A percentile compares a stretch with the other conserved stretches of the same genome.
Conservation (phyloP, 768 basidiomycete species). For the Udeniomyces megalosporus region DNA sequence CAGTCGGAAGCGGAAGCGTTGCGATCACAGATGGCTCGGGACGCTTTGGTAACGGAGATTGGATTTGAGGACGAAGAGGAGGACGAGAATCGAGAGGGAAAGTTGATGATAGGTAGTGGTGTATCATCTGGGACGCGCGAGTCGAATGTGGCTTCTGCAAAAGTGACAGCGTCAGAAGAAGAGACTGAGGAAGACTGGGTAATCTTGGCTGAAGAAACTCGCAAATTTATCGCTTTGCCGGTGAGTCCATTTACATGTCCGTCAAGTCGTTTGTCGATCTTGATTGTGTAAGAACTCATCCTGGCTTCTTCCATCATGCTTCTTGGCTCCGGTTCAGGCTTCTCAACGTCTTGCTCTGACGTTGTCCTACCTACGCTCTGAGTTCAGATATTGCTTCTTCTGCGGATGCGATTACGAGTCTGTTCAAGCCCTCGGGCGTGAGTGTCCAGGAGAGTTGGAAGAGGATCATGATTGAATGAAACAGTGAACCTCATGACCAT, state of each 20-base stretch:
- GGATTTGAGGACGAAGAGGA: not conserved
- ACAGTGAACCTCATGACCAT: no score
- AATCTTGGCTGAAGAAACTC: constrained; percentile 50
- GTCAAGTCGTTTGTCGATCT: not conserved
- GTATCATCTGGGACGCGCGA: no score
- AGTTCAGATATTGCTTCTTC: constrained; percentile 71
- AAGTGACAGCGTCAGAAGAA: no score
- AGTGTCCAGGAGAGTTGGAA: constrained; percentile 62
- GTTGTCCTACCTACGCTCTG: constrained; percentile 54
- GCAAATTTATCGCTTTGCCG: constrained; percentile 49
- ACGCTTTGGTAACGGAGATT: no score
- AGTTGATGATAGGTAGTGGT: no score
- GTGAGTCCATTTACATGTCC: constrained; percentile 31
- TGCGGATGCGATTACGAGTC: constrained; percentile 61
- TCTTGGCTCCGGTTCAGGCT: constrained; percentile 36
- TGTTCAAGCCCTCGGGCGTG: constrained; percentile 41
- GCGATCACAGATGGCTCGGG: constrained; percentile 1
- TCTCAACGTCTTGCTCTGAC: constrained; percentile 51
- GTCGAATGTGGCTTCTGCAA: no score
- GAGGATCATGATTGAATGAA: constrained; percentile 54
- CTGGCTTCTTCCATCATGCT: constrained; percentile 1
- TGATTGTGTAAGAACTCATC: not conserved
- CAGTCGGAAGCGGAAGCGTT: not conserved
- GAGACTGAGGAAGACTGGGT: constrained; percentile 20
- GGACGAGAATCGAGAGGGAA: not conserved